These are phyloP conservation scores for Trichaptum fuscoviolaceum DNA, from an alignment of 768 basidiomycete genomes.

Conservation along the genomic window DNA sequence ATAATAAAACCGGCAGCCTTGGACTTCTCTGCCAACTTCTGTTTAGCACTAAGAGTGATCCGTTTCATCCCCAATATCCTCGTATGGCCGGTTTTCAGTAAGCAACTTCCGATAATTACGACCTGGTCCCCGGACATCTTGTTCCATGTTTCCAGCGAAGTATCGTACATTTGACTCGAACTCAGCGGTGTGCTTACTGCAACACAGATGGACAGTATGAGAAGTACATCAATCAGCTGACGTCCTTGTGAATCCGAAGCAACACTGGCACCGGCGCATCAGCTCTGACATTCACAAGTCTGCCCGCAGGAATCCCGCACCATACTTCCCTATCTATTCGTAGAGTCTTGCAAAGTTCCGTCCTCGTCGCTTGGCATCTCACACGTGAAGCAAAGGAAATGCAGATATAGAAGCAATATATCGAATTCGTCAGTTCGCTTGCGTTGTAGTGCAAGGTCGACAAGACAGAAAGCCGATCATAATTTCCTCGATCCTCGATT, in stretches of 20 bases:
- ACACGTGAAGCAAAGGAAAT: too few relatives aligned
- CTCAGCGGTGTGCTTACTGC: too few relatives aligned
- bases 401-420: too few relatives aligned
- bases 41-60: background rate
- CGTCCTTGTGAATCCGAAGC: background rate
- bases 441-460: too few relatives aligned
- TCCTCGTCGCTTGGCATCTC: background rate
- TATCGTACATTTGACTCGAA: background rate
- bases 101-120: background rate
- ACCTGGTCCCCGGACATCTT: background rate
- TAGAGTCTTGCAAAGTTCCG: background rate
- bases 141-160: background rate
- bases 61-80: background rate
- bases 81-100: background rate
- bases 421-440: too few relatives aligned
- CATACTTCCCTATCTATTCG: background rate
- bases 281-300: background rate
- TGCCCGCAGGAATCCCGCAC: background rate
- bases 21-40: background rate
- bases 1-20: background rate
- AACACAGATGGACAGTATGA: too few relatives aligned
- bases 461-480: too few relatives aligned
- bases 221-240: background rate
- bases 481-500: too few relatives aligned
- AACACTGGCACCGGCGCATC: background rate